Percentiles rank a stretch among this genome's conserved stretches.
These are phyloP conservation scores for Seminavis robusta DNA, from an alignment of 108 stramenopile species.

Conservation along the genomic window DNA sequence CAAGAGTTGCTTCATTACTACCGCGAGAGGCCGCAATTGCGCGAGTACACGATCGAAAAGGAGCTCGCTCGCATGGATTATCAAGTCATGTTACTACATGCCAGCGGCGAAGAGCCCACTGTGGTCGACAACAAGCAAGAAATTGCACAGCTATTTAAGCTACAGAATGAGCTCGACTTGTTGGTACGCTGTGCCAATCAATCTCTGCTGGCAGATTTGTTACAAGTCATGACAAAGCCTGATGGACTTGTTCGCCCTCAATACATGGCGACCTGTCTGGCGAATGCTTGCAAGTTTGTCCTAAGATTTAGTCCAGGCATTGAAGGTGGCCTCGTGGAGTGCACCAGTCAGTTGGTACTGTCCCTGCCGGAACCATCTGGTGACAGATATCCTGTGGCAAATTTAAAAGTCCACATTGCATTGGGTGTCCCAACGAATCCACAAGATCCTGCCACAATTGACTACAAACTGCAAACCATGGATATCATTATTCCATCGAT, in stretches of 20 bases:
- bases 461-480: no score
- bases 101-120: slow-evolving; percentile 15
- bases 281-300: no score
- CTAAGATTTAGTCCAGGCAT: no score
- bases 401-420: slow-evolving; percentile 27
- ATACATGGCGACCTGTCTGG: slow-evolving; percentile 51
- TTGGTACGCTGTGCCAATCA: slow-evolving; percentile 72
- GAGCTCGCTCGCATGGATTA: slow-evolving; percentile 84
- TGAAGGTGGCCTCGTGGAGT: slow-evolving; percentile 32
- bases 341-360: slow-evolving; percentile 13
- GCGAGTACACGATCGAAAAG: slow-evolving; percentile 71
- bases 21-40: slow-evolving; percentile 49
- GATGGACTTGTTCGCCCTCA: slow-evolving; percentile 42
- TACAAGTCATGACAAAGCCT: slow-evolving; percentile 59
- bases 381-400: slow-evolving; percentile 24
- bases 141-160: slow-evolving; percentile 26
- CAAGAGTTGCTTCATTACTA: slow-evolving; percentile 72
- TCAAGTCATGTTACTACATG: slow-evolving; percentile 37
- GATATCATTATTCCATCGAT: no score
- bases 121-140: slow-evolving; percentile 35
- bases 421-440: slow-evolving; percentile 24
- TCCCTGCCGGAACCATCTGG: slow-evolving; percentile 29
- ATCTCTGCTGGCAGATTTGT: slow-evolving; percentile 72
- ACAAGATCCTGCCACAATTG: no score
- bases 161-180: slow-evolving; percentile 23